Base-by-base conservation (phyloP, 345 rosid genomes). In the Iberis pinnata region DNA sequence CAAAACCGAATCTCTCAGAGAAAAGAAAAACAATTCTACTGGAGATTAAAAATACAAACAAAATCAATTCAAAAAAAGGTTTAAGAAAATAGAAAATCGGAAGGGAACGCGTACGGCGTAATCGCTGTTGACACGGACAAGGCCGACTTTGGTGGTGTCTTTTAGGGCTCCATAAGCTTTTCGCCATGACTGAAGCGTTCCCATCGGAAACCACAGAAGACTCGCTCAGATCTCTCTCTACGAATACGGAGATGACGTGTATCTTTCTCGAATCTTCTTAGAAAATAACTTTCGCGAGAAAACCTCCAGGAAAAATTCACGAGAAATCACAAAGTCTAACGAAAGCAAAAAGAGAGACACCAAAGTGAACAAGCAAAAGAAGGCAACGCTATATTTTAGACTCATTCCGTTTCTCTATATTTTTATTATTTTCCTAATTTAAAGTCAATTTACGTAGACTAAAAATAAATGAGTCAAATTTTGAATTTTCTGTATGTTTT, bases 231-330 rank as follows among this genome's bases (percentile, higher is more conserved):
- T 22, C 25, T 22, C 25, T 22, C 25, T 22, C 25, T 22, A 3
- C 6, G 25, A 22, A 22, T 2, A 4, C 20, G 64, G 54, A 18
- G 55, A 22, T 66, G 29, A 58, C 59, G 56, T 62, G 44, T 22
- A 22, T 22, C 4, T 22, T 2, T 22, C 25, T 22, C 25, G 6
- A 22, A 22, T 4, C 42, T 46, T 39, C 12, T 36, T n/a, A 12
- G 43, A 43, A 22, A 22, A 3, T 6, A 45, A 4, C 37, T 32
- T 42, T 29, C 62, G 55, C 69, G 51, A 56, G 36, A 47, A 46
- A 58, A 51, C 18, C 47, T 39, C 60, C 60, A 26, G 19, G 39
- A 43, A 57, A 60, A 37, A 32, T 42, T 57, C 64, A 58, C 64
- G 63, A 33, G 38, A 24, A 57, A 42, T 39, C 32, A 32, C 43